Evolutionary conservation across 768 basidiomycete species (phyloP).

Genomic region (Piloderma croceum): DNA sequence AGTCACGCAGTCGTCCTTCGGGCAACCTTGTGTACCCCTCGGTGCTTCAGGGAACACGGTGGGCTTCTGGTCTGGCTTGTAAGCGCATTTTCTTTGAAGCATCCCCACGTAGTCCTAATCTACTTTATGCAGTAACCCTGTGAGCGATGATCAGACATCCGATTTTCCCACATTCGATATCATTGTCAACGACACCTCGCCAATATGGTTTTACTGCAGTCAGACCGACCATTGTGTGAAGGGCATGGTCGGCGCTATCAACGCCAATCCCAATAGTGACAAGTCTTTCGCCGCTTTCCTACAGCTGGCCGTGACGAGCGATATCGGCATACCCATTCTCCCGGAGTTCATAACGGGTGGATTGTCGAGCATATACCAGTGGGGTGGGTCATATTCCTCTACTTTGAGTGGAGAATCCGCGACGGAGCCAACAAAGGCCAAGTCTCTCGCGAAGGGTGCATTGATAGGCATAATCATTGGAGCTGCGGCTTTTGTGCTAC

Average conservation of each 20-base stretch:
- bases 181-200: constrained; percentile 48
- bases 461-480: no score
- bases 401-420: no score
- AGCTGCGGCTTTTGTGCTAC: no score
- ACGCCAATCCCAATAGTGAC: constrained; percentile 44
- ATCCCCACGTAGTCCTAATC: constrained; percentile 1
- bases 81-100: constrained; percentile 8
- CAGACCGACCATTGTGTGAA: constrained; percentile 46
- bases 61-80: constrained; percentile 49
- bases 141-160: constrained; percentile 35
- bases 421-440: no score
- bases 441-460: no score
- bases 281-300: constrained; percentile 52
- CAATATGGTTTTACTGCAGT: constrained; percentile 53
- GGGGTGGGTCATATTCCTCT: no score
- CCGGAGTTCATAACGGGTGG: no score
- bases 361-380: no score
- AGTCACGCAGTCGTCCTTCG: constrained; percentile 37
- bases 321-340: no score
- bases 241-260: constrained; percentile 59
- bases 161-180: constrained; percentile 48
- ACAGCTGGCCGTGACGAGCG: no score
- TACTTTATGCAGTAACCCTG: constrained; percentile 36
- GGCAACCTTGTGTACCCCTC: constrained; percentile 35
- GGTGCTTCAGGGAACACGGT: constrained; percentile 18